Percentiles rank a stretch among this genome's conserved stretches.
These are phyloP conservation scores for Exophiala xenobiotica DNA, from an alignment of 2,329 filamentous ascomycete genomes.

Conservation along the genomic window DNA sequence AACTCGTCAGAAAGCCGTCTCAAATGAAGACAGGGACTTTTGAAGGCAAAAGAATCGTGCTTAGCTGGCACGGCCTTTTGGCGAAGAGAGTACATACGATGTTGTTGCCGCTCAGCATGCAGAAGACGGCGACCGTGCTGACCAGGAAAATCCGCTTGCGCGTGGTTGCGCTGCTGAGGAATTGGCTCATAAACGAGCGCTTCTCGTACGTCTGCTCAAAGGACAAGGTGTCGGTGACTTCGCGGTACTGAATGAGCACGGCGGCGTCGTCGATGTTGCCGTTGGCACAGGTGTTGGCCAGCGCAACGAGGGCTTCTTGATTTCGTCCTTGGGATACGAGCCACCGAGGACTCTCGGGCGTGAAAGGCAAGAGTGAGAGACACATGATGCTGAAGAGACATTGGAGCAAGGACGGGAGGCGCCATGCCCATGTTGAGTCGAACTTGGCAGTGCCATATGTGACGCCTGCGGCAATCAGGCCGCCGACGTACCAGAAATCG, in stretches of 20 bases:
- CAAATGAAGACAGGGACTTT: too few relatives aligned
- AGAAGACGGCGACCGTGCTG: constrained; percentile 16
- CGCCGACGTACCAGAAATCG: constrained; percentile 35
- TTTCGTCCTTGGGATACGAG: constrained; percentile 28
- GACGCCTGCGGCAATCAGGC: constrained; percentile 50
- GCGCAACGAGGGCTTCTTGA: constrained; percentile 24
- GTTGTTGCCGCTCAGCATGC: constrained; percentile 24
- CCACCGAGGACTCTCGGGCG: constrained; percentile 48
- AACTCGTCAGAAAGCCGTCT: too few relatives aligned
- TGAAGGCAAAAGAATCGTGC: too few relatives aligned
- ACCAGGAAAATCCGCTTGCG: constrained; percentile 18
- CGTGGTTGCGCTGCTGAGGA: constrained; percentile 8
- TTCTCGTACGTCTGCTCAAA: constrained; percentile 15
- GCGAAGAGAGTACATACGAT: too few relatives aligned
- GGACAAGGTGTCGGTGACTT: constrained; percentile 22
- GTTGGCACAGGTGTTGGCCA: constrained; percentile 15
- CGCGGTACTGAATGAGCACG: constrained; percentile 12
- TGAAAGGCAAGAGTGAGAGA: constrained; percentile 46
- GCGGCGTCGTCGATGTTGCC: constrained; percentile 16
- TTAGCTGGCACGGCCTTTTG: too few relatives aligned
- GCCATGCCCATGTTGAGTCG: constrained; percentile 50
- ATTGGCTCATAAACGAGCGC: constrained; percentile 8
- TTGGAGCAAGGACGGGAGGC: constrained; percentile 46
- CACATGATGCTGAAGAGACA: constrained; percentile 41
- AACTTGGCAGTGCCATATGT: constrained; percentile 42